phyloP scores from a whole-genome alignment of 1,284 basidiomycete species.

The Fomitopsis pinicola region DNA sequence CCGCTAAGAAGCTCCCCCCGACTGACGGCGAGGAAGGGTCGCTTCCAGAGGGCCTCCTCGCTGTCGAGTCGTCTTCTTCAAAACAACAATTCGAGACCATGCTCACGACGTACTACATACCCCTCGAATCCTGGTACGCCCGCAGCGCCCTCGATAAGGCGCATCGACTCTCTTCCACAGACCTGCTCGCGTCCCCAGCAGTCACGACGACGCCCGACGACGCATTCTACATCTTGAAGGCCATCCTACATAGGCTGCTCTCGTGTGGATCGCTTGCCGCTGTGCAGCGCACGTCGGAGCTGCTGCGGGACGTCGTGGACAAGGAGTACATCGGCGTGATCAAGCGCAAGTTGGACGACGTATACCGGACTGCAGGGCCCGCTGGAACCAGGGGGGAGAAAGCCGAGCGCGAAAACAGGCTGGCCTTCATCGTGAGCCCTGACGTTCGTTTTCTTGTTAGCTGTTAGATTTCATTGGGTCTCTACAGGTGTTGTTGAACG shows the following conservation, averaged over 20 bases:
- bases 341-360: conserved; percentile 80
- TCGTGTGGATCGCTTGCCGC: conserved; percentile 65
- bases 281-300: conserved; percentile 56
- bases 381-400: conserved; percentile 59
- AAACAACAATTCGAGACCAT: conserved; percentile 66
- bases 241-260: conserved; percentile 71
- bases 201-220: conserved; percentile 85
- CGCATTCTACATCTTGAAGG: conserved; percentile 90
- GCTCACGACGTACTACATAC: conserved; percentile 75
- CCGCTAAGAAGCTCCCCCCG: not conserved
- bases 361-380: conserved; percentile 60
- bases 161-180: conserved; percentile 63
- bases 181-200: conserved; percentile 58
- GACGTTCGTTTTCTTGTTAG: not conserved
- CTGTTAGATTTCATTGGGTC: not conserved
- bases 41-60: conserved; percentile 21
- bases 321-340: conserved; percentile 77
- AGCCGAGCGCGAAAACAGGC: conserved; percentile 72
- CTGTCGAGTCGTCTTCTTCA: conserved; percentile 51
- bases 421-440: conserved; percentile 73
- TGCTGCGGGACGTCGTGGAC: conserved; percentile 73
- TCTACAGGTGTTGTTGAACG: conserved; percentile 78
- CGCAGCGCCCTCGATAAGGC: conserved; percentile 88
- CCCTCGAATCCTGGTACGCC: conserved; percentile 91
- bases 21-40: not conserved